Evolutionary conservation across 2,329 filamentous ascomycete genomes (phyloP).

Genomic region (Macrophomina phaseolina): DNA sequence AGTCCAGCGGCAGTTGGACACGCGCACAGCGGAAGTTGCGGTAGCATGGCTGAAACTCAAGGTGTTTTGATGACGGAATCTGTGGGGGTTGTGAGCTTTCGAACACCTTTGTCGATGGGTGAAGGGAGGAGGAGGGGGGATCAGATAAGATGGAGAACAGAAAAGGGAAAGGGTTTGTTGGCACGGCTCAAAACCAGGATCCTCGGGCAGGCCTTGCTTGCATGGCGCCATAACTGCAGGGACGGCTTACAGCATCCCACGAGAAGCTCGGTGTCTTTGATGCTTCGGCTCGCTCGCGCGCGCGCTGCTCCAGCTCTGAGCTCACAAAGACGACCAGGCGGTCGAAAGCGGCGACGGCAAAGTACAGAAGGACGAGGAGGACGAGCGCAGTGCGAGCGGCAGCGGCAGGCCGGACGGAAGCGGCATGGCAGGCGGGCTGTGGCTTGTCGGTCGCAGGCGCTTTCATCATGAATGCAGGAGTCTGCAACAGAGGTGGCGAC

Average conservation of each 20-base stretch:
- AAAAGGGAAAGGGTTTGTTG: neutral
- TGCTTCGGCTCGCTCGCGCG: conserved; percentile 8
- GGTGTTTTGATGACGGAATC: conserved; percentile 29
- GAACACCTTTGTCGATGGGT: neutral
- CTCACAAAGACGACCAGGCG: conserved; percentile 3
- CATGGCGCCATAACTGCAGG: conserved; percentile 2
- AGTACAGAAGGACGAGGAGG: neutral
- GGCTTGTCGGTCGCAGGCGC: conserved; percentile 16
- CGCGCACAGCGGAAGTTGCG: conserved; percentile 42
- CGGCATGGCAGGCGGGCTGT: neutral
- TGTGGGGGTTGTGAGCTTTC: neutral
- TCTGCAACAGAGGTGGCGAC: conserved; percentile 4
- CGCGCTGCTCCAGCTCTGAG: conserved; percentile 8
- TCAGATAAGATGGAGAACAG: conserved; percentile 13
- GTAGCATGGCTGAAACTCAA: conserved; percentile 42
- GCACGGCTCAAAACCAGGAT: neutral
- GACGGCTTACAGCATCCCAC: conserved; percentile 25
- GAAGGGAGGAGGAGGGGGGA: neutral
- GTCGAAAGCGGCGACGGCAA: conserved; percentile 7
- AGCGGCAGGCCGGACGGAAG: neutral
- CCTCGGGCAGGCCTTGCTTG: neutral
- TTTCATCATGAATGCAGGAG: conserved; percentile 15
- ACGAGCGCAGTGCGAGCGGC: conserved; percentile 1
- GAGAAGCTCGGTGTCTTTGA: conserved; percentile 14
- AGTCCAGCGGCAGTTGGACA: conserved; percentile 43